A percentile compares a stretch with the other conserved stretches of the same genome.
These are phyloP conservation scores for Cladosporium halotolerans DNA, from an alignment of 2,329 filamentous ascomycete genomes.

Conservation along the genomic window DNA sequence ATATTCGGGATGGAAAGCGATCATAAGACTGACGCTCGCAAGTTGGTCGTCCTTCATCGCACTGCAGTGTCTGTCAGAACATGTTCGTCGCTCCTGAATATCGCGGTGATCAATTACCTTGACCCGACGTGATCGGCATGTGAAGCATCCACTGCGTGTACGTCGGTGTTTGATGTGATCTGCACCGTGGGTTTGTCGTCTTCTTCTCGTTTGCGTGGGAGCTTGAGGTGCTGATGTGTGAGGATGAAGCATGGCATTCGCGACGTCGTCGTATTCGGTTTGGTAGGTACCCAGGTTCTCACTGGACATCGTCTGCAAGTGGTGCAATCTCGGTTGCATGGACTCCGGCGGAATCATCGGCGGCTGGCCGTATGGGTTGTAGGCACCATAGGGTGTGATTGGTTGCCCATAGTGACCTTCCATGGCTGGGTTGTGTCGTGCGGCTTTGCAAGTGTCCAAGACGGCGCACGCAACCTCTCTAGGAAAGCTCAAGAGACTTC, in stretches of 20 bases:
- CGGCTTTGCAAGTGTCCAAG: no score
- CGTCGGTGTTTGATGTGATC: slow-evolving; percentile 88
- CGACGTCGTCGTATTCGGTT: slow-evolving; percentile 27
- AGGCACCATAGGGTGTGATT: slow-evolving; percentile 25
- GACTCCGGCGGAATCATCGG: slow-evolving; percentile 23
- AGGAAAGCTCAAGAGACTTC: not conserved
- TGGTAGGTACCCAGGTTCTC: slow-evolving; percentile 28
- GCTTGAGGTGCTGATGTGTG: slow-evolving; percentile 17
- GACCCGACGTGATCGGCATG: slow-evolving; percentile 80
- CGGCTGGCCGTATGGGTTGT: slow-evolving; percentile 26
- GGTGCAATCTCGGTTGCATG: slow-evolving; percentile 22
- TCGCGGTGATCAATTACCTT: slow-evolving; percentile 48
- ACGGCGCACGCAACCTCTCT: no score
- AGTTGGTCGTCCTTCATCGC: slow-evolving; percentile 79
- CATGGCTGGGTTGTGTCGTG: slow-evolving; percentile 16
- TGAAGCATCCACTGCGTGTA: slow-evolving; percentile 89
- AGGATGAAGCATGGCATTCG: slow-evolving; percentile 21
- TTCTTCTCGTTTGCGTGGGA: slow-evolving; percentile 20
- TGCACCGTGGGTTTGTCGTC: slow-evolving; percentile 23
- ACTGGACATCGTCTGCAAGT: slow-evolving; percentile 27
- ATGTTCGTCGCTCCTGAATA: not conserved
- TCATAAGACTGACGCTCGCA: slow-evolving; percentile 60
- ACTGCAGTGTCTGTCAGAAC: slow-evolving; percentile 48
- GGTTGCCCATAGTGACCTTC: slow-evolving; percentile 25
- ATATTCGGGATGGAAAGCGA: not conserved